A percentile compares a stretch with the other conserved stretches of the same genome.
These are phyloP conservation scores for Tremellales sp. DNA, from an alignment of 1,284 basidiomycete genomes.

Conservation along the genomic window DNA sequence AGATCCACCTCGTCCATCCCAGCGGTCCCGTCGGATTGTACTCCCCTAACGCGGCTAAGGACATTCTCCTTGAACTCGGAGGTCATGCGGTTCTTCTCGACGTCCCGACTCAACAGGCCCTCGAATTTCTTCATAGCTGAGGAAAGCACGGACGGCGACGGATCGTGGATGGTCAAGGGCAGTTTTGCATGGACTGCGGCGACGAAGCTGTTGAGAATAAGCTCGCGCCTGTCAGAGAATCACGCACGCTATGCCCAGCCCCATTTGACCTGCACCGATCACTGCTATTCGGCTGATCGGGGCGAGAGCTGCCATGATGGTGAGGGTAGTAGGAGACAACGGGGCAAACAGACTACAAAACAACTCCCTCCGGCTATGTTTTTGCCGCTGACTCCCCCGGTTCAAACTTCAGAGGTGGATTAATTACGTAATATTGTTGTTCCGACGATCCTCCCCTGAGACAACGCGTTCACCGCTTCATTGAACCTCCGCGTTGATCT, in stretches of 20 bases:
- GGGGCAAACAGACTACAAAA: too few species aligned
- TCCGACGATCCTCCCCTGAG: too few species aligned
- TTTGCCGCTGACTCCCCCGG: too few species aligned
- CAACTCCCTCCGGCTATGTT: too few species aligned
- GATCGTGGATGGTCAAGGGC: slow-evolving; percentile 39
- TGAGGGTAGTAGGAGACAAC: too few species aligned
- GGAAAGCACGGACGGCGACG: slow-evolving; percentile 33
- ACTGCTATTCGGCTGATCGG: slow-evolving; percentile 36
- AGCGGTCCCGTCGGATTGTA: slow-evolving; percentile 46
- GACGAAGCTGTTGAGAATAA: slow-evolving; percentile 33
- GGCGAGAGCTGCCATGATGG: slow-evolving; percentile 16
- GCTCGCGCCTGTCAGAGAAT: not conserved
- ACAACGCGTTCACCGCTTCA: too few species aligned
- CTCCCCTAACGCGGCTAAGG: slow-evolving; percentile 58
- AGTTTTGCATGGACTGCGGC: slow-evolving; percentile 40
- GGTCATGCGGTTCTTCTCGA: slow-evolving; percentile 72
- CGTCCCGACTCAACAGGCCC: slow-evolving; percentile 81
- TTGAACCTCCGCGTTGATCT: too few species aligned
- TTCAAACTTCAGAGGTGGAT: too few species aligned
- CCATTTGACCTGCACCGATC: slow-evolving; percentile 48
- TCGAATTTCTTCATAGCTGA: slow-evolving; percentile 49
- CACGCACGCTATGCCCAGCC: slow-evolving; percentile 44
- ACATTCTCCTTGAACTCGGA: slow-evolving; percentile 67
- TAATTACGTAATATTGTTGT: too few species aligned
- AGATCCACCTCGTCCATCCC: slow-evolving; percentile 70